phyloP scores from a whole-genome alignment of 805 yeast species.

The Teunomyces stri region DNA sequence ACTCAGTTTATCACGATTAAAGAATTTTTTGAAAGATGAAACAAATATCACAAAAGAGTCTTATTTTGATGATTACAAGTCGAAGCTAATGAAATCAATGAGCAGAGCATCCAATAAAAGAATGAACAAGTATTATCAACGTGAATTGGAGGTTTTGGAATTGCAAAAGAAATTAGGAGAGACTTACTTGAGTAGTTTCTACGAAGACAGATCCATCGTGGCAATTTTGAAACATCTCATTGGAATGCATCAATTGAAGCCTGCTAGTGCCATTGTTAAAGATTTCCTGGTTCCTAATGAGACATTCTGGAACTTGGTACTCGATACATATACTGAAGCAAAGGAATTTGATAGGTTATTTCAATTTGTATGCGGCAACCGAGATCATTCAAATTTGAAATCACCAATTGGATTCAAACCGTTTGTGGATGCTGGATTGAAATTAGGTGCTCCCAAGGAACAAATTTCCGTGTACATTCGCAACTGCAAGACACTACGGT shows the following conservation, averaged over 20 bases:
- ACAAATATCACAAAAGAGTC: constrained; percentile 10
- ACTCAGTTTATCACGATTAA: constrained; percentile 16
- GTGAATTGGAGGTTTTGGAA: constrained; percentile 32
- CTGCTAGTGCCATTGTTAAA: constrained; percentile 47
- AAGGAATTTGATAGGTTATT: constrained; percentile 56
- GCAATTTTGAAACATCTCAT: constrained; percentile 27
- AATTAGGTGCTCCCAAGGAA: constrained; percentile 50
- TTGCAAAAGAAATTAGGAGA: constrained; percentile 31
- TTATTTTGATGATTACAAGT: constrained; percentile 23
- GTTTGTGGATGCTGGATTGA: constrained; percentile 53
- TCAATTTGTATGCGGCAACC: constrained; percentile 25
- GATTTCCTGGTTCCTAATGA: constrained; percentile 58
- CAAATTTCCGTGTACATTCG: constrained; percentile 62
- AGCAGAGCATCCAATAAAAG: constrained; percentile 20
- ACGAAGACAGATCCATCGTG: constrained; percentile 22
- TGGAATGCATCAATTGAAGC: constrained; percentile 45
- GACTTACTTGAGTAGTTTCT: constrained; percentile 32
- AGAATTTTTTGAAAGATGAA: constrained; percentile 15
- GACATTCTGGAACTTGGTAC: constrained; percentile 53
- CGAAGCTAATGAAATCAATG: constrained; percentile 19
- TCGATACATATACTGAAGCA: constrained; percentile 45
- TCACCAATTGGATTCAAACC: constrained; percentile 74
- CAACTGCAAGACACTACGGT: constrained; percentile 45
- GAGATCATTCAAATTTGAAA: constrained; percentile 46
- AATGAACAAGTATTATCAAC: constrained; percentile 19